Conservation (phyloP, 768 basidiomycete genomes). For the Lactarius vividus region DNA sequence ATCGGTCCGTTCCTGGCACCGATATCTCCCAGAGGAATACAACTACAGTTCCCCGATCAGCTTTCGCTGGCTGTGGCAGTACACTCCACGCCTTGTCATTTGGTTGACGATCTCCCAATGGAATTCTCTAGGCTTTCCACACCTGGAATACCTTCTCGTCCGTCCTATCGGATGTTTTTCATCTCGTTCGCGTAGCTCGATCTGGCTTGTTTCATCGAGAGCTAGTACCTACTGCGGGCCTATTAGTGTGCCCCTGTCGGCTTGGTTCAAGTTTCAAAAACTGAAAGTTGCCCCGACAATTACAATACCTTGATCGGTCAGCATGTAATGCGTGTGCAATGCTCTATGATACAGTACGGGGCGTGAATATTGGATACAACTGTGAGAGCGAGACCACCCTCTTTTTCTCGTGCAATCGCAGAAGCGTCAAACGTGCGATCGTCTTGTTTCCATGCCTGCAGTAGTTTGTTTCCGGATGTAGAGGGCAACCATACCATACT, state of each 20-base stretch:
- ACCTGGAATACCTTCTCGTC: not conserved
- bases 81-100: not conserved
- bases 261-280: not conserved
- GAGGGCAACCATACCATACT: not conserved
- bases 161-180: slow-evolving; percentile 6
- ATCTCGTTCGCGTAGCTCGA: not conserved
- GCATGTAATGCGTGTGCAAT: not conserved
- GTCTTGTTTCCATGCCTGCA: not conserved
- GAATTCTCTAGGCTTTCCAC: not conserved
- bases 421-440: not conserved
- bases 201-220: not conserved
- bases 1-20: slow-evolving; percentile 14
- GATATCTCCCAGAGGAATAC: not conserved
- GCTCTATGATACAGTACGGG: not conserved
- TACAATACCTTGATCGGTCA: not conserved
- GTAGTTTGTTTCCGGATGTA: not conserved
- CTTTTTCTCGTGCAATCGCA: not conserved
- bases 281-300: not conserved
- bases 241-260: not conserved
- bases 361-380: too few relatives aligned
- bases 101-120: not conserved
- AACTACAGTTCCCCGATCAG: not conserved
- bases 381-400: not conserved
- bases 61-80: not conserved
- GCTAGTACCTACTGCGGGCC: not conserved